Evolutionary conservation across 805 yeast genomes (phyloP).

Genomic region (Schizosaccharomyces lindneri): DNA sequence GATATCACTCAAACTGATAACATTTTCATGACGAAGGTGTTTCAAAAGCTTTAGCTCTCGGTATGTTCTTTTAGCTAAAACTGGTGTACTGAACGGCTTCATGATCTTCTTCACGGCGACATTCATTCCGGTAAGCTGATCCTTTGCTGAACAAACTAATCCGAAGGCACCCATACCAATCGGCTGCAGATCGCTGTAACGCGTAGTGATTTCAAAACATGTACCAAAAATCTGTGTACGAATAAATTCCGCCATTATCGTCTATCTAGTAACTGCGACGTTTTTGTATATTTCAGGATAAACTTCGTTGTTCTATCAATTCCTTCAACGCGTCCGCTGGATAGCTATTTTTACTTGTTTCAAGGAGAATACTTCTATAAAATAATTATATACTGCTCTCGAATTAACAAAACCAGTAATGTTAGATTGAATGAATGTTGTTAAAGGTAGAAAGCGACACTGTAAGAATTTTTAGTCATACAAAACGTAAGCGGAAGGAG

Average conservation of each 20-base stretch:
- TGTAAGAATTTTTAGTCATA: too few relatives aligned
- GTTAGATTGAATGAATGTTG: too few relatives aligned
- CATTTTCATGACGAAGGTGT: conserved; percentile 79
- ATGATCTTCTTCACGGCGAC: conserved; percentile 94
- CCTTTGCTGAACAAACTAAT: conserved; percentile 85
- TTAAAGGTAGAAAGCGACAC: too few relatives aligned
- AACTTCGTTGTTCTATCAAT: too few relatives aligned
- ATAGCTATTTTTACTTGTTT: too few relatives aligned
- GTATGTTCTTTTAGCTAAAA: conserved; percentile 85
- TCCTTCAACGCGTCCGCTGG: too few relatives aligned
- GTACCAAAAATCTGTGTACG: conserved; percentile 72
- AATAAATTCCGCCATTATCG: conserved; percentile 1
- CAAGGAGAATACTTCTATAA: too few relatives aligned
- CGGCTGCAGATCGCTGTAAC: conserved; percentile 60
- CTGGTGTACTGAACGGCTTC: conserved; percentile 91
- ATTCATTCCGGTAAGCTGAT: conserved; percentile 66
- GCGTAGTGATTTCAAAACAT: conserved; percentile 65
- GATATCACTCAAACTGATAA: conserved; percentile 71
- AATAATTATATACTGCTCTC: too few relatives aligned
- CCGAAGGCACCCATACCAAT: conserved; percentile 99
- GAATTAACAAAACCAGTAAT: too few relatives aligned
- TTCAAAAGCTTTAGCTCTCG: conserved; percentile 82
- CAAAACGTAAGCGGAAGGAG: too few relatives aligned
- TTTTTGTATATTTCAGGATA: too few relatives aligned
- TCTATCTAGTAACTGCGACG: background rate